Evolutionary conservation across 495 filamentous ascomycete species (phyloP).

Genomic region (Xeromyces bisporus): DNA sequence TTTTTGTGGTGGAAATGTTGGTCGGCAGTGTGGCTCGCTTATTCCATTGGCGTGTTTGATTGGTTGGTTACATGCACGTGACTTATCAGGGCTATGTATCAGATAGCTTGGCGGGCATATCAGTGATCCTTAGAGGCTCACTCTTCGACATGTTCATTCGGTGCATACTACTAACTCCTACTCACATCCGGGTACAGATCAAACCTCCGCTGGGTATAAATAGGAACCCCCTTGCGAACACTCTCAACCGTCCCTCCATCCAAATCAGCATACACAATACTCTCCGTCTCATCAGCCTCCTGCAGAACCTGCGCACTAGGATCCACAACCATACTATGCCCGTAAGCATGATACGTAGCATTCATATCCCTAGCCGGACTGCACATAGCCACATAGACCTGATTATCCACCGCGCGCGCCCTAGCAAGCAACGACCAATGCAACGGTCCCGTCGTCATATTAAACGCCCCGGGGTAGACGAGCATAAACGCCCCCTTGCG

Average conservation of each 20-base stretch:
- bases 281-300: conserved; percentile 59
- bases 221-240: conserved; percentile 68
- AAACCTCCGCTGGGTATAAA: conserved; percentile 72
- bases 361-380: conserved; percentile 69
- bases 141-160: too few relatives aligned
- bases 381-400: conserved; percentile 85
- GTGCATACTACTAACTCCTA: too few relatives aligned
- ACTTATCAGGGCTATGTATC: too few relatives aligned
- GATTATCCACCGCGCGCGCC: conserved; percentile 83
- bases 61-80: conserved; percentile 6
- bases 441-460: conserved; percentile 75
- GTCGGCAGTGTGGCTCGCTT: conserved; percentile 35
- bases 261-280: conserved; percentile 61
- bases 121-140: neutral
- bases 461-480: conserved; percentile 91
- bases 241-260: conserved; percentile 53
- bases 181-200: conserved; percentile 93
- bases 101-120: too few relatives aligned
- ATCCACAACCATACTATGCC: conserved; percentile 75
- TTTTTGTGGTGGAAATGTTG: conserved; percentile 27
- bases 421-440: conserved; percentile 79
- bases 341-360: conserved; percentile 76
- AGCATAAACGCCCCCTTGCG: conserved; percentile 67
- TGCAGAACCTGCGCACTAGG: conserved; percentile 71
- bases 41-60: conserved; percentile 9